Evolutionary conservation across 495 filamentous ascomycete genomes (phyloP), one percentile per base, ranked within the genome.

Genomic region (Penicillium canariense): DNA sequence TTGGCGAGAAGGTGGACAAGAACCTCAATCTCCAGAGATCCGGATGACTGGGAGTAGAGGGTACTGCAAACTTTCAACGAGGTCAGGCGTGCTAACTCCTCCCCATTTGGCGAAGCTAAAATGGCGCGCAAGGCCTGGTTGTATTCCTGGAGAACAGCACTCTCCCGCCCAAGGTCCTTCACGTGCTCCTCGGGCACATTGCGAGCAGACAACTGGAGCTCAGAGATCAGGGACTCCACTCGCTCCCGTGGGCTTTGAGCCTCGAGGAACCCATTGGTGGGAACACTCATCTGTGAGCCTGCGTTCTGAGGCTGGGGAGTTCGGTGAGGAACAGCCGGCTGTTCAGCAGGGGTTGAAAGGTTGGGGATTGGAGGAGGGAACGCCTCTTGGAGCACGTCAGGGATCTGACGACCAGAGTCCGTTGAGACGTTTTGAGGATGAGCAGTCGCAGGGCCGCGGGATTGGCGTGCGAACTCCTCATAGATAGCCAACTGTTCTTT

Each of bases 401-500:
- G 81, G 44, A 87, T 58, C 59, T 80, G 78, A 26, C 83, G 80
- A 26, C 82, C 77, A 63, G 77, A 78, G 52, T 87, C 84, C 20
- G 81, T 79, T 2, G 84, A 83, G 18, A 74, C 70, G 55, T 69
- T 83, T 52, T 77, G 79, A n/a, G 69, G 68, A 59, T 86, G 84
- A 52, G 69, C 75, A 6, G 80, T 52, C 42, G 48, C 59, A 1
- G 83, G 74, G 14, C 79, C 81, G 26, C 89, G 84, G 9, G 87
- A 82, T 64, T 93, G 89, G 38, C 91, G 81, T 5, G 88, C 90
- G 69, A 99, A 99, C 39, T 96, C 91, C 55, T 96, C 90, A 59
- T 97, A 99, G 38, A 99, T 93, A 12, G 87, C 88, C 76, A 97
- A 82, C 66, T 99, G 94, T 60, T 96, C 89, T 43, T 86, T 79